Base-by-base conservation (phyloP, 2,329 filamentous ascomycete species). In the Cytospora paraplurivora region DNA sequence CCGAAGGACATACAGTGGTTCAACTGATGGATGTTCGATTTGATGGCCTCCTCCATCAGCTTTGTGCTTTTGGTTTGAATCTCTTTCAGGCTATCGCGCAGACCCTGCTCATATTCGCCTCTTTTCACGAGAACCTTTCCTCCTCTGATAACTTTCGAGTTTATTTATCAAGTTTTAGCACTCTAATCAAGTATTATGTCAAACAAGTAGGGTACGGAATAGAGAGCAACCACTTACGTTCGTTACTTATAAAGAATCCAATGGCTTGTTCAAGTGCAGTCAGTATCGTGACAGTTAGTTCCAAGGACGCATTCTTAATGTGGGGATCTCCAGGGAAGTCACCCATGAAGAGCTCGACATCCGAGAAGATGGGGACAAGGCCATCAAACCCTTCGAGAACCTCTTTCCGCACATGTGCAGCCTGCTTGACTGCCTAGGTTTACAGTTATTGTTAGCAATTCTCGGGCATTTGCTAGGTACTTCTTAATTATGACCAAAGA, bases 331-430 rank as follows among this genome's bases (percentile, higher is more conserved):
- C 21, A 10, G 44, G 27, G 13, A 62, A 65, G 8, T 44, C 53
- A 11, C 63, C 55, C 49, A 65, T 32, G 8, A 62, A 65, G 1
- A 65, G 47, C 55, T 65, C 63, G 6, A 65, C 63, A 27, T 62
- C 59, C 4, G 63, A 65, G 35, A 65, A 65, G 12, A 62, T 51
- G 2, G 59, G 17, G 15, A 65, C 41, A 8, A 65, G 59, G 4
- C 33, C 50, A 17, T 65, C 59, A 11, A 65, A 59, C 2, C 54
- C 54, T 10, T 58, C 21, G 35, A 62, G 54, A 12, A 56, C 52
- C 38, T 56, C 15, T 1, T 59, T 63, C 11, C 61, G 33, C 1
- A 59, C 56, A 2, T 3, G 33, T 10, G 61, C 56, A 33, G 61
- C 44, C 17, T 49, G 44, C 19, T 54, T 63, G 7, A 49, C 47